Base-by-base conservation (phyloP, 1,284 basidiomycete species). In the Thelephora terrestris region DNA sequence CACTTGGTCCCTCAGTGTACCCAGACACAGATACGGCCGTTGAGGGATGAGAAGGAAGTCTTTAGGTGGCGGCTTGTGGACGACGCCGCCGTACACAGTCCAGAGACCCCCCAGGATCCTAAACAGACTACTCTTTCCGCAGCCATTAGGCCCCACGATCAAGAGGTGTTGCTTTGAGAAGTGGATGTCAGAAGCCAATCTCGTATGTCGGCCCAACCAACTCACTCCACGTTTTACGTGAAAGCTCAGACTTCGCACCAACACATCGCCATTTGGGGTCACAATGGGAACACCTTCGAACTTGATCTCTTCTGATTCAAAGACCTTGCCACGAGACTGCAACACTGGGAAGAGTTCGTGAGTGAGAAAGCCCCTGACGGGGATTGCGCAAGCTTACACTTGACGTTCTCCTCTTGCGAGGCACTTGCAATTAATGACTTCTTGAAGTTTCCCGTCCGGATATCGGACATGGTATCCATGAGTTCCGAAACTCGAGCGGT, bases 11-110 rank as follows among this genome's bases (percentile, higher is more conserved):
- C 95, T 81, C 2, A 99, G 76, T 0, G 93, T 98, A 7, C 95
- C 95, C 16, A 92, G 71, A 4, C 88, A 91, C 17, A 98, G 78
- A 65, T 98, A 98, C 0, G 95, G 95, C 39, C 95, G 75, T 62
- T 99, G 95, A 16, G 95, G 95, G 55, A 99, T 96, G 53, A 98
- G 79, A 43, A 94, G 91, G 64, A 99, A 98, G 52, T 94, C 81
- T 7, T 78, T 78, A 5, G 91, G 85, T 16, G 86, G 79, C 0
- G 95, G 95, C 66, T 98, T 98, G 58, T 85, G 81, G n/a, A 99
- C 92, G 10, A 79, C 74, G 0, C 95, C 95, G 17, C 90, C 95
- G 60, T 97, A 96, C 4, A 97, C 88, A 1, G 95, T 94, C 94
- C 95, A 99, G 6, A 99, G 77, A 17, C 94, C 95, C 37, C 94